Evolutionary conservation across 352 stramenopile species (phyloP).

Genomic region (Phytopythium boreale): DNA sequence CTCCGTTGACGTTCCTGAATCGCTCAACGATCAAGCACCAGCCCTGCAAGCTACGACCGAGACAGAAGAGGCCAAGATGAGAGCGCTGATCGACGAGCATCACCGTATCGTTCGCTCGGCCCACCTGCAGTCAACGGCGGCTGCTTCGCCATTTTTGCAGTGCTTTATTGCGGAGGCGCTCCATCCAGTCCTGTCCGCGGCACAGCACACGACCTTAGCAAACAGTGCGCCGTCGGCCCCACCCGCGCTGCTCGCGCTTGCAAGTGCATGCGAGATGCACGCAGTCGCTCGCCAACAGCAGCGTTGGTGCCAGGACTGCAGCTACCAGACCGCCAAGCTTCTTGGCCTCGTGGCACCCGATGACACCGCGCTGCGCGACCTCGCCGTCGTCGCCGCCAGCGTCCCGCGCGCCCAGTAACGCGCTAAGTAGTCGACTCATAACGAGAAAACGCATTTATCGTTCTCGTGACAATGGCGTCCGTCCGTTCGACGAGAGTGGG

Average conservation of each 20-base stretch:
- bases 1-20: background rate
- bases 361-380: background rate
- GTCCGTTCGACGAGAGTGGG: too few relatives aligned
- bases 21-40: too few relatives aligned
- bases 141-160: background rate
- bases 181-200: background rate
- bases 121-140: constrained; percentile 7
- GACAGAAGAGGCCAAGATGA: constrained; percentile 12
- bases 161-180: background rate
- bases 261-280: background rate
- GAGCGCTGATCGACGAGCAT: constrained; percentile 24
- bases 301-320: background rate
- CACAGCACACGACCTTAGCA: background rate
- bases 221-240: background rate
- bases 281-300: background rate
- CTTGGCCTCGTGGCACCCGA: background rate
- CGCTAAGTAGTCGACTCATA: background rate
- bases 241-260: background rate
- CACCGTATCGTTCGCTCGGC: constrained; percentile 24
- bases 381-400: background rate
- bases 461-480: too few relatives aligned
- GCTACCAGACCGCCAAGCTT: background rate
- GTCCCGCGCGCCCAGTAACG: background rate
- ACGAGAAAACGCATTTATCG: too few relatives aligned
- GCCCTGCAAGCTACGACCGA: background rate